phyloP scores from a whole-genome alignment of 1,284 basidiomycete genomes.

The Trichosporon sp. region DNA sequence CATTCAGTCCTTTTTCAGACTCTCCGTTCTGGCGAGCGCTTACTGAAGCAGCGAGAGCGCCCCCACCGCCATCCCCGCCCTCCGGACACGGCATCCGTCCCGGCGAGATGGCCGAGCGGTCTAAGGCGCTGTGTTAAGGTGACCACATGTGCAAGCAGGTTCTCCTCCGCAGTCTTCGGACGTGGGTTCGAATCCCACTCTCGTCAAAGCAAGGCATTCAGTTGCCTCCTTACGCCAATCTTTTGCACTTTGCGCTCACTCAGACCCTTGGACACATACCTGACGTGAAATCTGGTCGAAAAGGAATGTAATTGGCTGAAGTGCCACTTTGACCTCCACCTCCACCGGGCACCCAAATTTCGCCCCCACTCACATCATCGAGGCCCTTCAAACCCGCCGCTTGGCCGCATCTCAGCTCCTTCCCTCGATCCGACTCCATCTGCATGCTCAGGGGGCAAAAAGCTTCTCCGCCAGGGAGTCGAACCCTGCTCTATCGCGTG shows the following conservation, averaged over 20 bases:
- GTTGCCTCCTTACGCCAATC: not conserved
- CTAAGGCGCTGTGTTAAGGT: constrained; percentile 20
- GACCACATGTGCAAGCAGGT: not conserved
- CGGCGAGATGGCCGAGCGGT: constrained; percentile 16
- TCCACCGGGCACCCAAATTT: not conserved
- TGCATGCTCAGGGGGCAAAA: not conserved
- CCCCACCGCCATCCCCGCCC: not conserved
- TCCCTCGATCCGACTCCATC: not conserved
- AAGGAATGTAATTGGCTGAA: not conserved
- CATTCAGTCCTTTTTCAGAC: too few species aligned
- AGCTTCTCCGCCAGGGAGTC: constrained; percentile 2
- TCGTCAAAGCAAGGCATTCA: not conserved
- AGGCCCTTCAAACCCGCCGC: not conserved
- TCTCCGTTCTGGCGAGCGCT: too few species aligned
- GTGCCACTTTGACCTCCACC: not conserved
- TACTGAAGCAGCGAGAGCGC: too few species aligned
- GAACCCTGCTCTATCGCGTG: constrained; percentile 1
- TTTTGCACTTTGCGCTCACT: not conserved
- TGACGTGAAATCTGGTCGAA: not conserved
- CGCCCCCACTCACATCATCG: not conserved
- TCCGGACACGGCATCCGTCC: not conserved
- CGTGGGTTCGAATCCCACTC: not conserved
- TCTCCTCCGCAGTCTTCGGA: not conserved
- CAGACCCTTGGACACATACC: not conserved
- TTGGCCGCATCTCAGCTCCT: not conserved